A percentile compares a stretch with the other conserved stretches of the same genome.
phyloP scores from a whole-genome alignment of 345 rosid genomes.

The Nephelium lappaceum region DNA sequence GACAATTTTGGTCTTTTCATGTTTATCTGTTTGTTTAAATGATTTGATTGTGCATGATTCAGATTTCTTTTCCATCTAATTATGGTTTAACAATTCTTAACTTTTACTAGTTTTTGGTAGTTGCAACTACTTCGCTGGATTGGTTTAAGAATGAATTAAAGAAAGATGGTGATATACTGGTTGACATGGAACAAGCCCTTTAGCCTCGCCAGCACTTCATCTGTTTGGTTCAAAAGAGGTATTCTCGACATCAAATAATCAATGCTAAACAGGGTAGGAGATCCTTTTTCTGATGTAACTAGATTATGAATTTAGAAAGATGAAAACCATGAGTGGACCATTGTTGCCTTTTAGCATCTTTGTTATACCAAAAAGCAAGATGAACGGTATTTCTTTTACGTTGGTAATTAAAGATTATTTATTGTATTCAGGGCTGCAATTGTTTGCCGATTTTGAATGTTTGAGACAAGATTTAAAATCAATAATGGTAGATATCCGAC shows the following conservation, averaged over 20 bases:
- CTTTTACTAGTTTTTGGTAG: constrained; percentile 57
- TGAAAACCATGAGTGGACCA: not conserved
- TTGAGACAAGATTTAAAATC: not conserved
- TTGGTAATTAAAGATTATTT: not conserved
- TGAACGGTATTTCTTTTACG: constrained; percentile 59
- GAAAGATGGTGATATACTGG: constrained; percentile 77
- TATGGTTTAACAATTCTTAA: not conserved
- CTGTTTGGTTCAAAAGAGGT: constrained; percentile 80
- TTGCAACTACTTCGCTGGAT: constrained; percentile 77
- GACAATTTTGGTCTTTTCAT: not conserved
- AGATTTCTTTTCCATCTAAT: not conserved
- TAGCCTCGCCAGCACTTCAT: constrained; percentile 88
- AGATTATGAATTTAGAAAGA: constrained; percentile 7
- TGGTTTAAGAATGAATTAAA: constrained; percentile 73
- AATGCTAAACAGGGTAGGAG: constrained; percentile 66
- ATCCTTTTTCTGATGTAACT: constrained; percentile 20
- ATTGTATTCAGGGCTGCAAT: not conserved
- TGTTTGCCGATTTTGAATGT: not conserved
- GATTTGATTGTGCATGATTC: not conserved
- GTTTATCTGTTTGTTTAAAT: not conserved
- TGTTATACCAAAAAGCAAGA: constrained; percentile 94
- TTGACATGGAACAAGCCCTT: constrained; percentile 85
- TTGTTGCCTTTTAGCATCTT: constrained; percentile 49
- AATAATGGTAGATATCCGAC: too few relatives aligned
- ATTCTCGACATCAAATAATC: constrained; percentile 54